Evolutionary conservation across 345 rosid species (phyloP), one percentile per base, ranked within the genome.

Genomic region (Populus tremula): DNA sequence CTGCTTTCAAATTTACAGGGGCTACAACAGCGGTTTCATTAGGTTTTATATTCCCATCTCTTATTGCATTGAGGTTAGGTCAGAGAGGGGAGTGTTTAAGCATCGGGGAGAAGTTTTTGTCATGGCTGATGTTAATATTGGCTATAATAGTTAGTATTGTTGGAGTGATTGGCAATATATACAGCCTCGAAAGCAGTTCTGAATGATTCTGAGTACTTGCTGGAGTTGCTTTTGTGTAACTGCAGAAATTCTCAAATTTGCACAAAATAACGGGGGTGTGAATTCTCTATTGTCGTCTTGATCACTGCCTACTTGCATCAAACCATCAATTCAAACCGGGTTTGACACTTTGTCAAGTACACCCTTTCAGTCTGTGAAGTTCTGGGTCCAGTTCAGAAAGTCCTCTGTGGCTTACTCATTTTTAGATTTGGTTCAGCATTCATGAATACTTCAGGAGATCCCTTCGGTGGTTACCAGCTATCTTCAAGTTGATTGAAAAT

Each of bases 11-110:
- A 82, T 96, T 93, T 81, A 96, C 99, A 1, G 99, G 99, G 38
- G 98, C 99, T n/a, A 96, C 99, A 45, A 87, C 98, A 23, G 99
- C 99, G 12, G 96, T 96, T 38, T 92, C 99, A 0, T 86, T 96
- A 69, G 99, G 98, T 73, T 96, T 93, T 73, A 96, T 88, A 41
- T 96, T 96, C 81, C 99, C 99, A 23, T 84, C 98, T 76, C 91
- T 96, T 6, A 79, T 96, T 75, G 94, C 98, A 1, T 75, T 96
- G 78, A 87, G 81, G 82, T 77, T 96, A 80, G 83, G 93, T 73
- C 78, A 79, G 29, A 79, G 73, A 75, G 93, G 88, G 33, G 88
- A 76, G 63, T 71, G 89, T 29, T 85, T 96, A 84, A 89, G 86
- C 70, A 4, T 31, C 1, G 80, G 79, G 65, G 93, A 91, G 74